phyloP scores from a whole-genome alignment of 495 filamentous ascomycete species.

The Hypoxylon rickii region DNA sequence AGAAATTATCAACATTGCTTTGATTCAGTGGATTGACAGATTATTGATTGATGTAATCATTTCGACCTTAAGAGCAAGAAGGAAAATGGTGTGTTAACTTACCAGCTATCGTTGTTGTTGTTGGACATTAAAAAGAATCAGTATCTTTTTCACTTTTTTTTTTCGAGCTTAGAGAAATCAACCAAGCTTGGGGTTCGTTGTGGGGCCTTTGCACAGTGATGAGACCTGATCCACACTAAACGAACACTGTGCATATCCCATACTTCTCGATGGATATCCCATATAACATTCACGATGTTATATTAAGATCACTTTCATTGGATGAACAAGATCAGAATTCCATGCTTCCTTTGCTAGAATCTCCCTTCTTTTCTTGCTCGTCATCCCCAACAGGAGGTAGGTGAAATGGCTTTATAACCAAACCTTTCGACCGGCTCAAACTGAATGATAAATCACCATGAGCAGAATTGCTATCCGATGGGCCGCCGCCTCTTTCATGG shows the following conservation, averaged over 20 bases:
- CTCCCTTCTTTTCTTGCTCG: slow-evolving; percentile 64
- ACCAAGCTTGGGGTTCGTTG: slow-evolving; percentile 27
- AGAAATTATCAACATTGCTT: slow-evolving; percentile 42
- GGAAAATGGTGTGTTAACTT: slow-evolving; percentile 12
- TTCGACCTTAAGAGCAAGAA: slow-evolving; percentile 38
- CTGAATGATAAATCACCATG: slow-evolving; percentile 90
- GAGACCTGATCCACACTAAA: too few species aligned
- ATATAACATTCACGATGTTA: neutral
- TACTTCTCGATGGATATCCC: too few species aligned
- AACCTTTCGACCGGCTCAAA: slow-evolving; percentile 75
- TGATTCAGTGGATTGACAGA: slow-evolving; percentile 92
- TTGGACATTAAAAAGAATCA: slow-evolving; percentile 14
- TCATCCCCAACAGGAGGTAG: slow-evolving; percentile 88
- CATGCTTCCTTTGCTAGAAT: slow-evolving; percentile 47
- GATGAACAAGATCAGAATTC: slow-evolving; percentile 62
- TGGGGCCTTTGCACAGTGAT: too few species aligned
- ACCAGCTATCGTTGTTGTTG: slow-evolving; percentile 21
- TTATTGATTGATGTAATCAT: slow-evolving; percentile 73
- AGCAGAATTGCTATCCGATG: slow-evolving; percentile 65
- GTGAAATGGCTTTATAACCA: slow-evolving; percentile 87
- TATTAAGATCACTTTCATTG: neutral
- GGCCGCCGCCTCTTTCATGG: slow-evolving; percentile 83
- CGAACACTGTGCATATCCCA: neutral
- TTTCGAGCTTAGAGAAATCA: slow-evolving; percentile 19
- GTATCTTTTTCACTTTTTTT: slow-evolving; percentile 10